Evolutionary conservation across 208 protist genomes (phyloP), one percentile per base, ranked within the genome.

Genomic region (Wallacemonas sp.): DNA sequence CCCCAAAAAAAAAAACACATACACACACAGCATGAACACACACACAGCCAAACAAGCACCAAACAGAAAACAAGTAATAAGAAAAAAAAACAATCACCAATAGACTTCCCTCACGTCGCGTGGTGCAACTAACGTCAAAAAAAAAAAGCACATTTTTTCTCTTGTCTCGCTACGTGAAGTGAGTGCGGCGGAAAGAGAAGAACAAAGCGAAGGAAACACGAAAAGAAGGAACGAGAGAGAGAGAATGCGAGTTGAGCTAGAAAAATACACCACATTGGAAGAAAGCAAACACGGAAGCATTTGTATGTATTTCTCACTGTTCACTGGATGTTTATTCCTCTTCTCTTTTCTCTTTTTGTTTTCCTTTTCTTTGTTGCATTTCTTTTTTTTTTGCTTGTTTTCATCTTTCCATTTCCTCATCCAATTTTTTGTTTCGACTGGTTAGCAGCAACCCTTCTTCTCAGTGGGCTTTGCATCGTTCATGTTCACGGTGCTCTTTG

Each of bases 371-470:
- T 45, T 21, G 8, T 34, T 3, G 26, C 24, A 55, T 38, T 19
- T 65, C 41, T 60, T 17, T 61, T 44, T 21, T 70, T 61, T 67
- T 68, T 66, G 42, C 70, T 60, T 54, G 36, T 31, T 46, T 31
- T 59, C 12, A n/a, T 22, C 5, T 39, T 47, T 65, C 34, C 41
- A 56, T 68, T 54, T 30, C 9, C 21, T 70, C 31, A 41, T 6
- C 34, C n/a, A n/a, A n/a, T n/a, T n/a, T n/a, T n/a, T n/a, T n/a
- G n/a, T n/a, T n/a, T n/a, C n/a, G n/a, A n/a, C n/a, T 24, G 34
- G 22, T 55, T 75, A 91, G 70, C 79, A 88, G 68, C 86, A 86
- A 11, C 82, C 63, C 47, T 79, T 79, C 53, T 86, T 84, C 24
- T 67, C 74, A 1, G 71, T 62, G 8, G 53, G 68, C 56, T 86